These are phyloP conservation scores for Clohesyomyces aquaticus DNA, from an alignment of 495 filamentous ascomycete genomes.

Conservation along the genomic window DNA sequence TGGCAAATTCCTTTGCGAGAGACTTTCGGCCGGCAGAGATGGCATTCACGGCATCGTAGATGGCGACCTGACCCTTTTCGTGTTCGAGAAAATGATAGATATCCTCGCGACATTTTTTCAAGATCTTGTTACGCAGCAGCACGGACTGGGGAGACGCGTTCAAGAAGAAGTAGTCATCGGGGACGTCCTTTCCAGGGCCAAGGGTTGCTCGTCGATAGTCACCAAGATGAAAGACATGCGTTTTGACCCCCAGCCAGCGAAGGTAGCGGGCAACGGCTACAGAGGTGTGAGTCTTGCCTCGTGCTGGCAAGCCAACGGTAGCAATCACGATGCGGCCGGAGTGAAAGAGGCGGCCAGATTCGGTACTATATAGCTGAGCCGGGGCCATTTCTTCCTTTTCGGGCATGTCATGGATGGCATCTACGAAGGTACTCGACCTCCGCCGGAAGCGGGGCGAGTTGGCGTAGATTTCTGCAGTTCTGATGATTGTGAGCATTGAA, in stretches of 20 bases:
- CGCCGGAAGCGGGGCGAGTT: constrained; percentile 83
- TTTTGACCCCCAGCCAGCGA: constrained; percentile 97
- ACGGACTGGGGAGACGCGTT: constrained; percentile 88
- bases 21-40: constrained; percentile 79
- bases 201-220: constrained; percentile 94
- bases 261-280: constrained; percentile 95
- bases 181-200: constrained; percentile 81
- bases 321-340: constrained; percentile 96
- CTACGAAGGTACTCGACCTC: constrained; percentile 91
- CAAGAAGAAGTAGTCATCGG: constrained; percentile 96
- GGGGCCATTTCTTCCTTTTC: constrained; percentile 86
- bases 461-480: constrained; percentile 83
- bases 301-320: constrained; percentile 91
- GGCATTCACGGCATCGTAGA: constrained; percentile 99
- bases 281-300: constrained; percentile 98
- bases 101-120: constrained; percentile 96
- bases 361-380: constrained; percentile 96
- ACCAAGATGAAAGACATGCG: constrained; percentile 93
- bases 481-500: constrained; percentile 40
- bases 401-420: constrained; percentile 94
- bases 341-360: constrained; percentile 95
- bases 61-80: constrained; percentile 97
- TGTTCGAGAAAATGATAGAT: constrained; percentile 95
- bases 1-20: constrained; percentile 92
- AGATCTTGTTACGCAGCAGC: constrained; percentile 89